Evolutionary conservation across 768 basidiomycete genomes (phyloP).

Genomic region (Amanita exitialis): DNA sequence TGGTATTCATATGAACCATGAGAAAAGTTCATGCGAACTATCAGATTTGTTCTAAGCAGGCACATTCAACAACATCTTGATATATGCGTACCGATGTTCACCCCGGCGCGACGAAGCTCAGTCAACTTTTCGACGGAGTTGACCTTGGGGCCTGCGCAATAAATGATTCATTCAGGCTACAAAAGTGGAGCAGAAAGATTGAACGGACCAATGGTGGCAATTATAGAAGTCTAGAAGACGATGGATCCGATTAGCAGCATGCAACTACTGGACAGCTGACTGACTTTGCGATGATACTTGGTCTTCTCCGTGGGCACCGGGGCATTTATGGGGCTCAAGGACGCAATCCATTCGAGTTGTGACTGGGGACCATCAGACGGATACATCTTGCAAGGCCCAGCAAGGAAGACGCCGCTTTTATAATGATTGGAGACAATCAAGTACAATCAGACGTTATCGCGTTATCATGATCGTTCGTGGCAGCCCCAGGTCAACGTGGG

Average conservation of each 20-base stretch:
- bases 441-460: constrained; percentile 13
- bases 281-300: constrained; percentile 86
- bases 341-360: constrained; percentile 90
- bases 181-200: constrained; percentile 5
- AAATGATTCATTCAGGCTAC: background rate
- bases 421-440: constrained; percentile 9
- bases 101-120: constrained; percentile 81
- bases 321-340: constrained; percentile 63
- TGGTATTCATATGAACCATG: constrained; percentile 99
- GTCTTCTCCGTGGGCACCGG: constrained; percentile 67
- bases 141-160: constrained; percentile 74
- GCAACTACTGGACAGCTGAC: constrained; percentile 13
- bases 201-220: constrained; percentile 88
- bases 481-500: too few species aligned
- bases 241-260: constrained; percentile 5
- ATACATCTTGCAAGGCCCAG: constrained; percentile 31
- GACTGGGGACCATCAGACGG: constrained; percentile 54
- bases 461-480: background rate
- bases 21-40: constrained; percentile 99
- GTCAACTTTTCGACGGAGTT: constrained; percentile 85
- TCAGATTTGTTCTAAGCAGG: background rate
- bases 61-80: constrained; percentile 5
- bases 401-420: constrained; percentile 4
- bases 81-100: constrained; percentile 82
- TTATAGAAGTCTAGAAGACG: constrained; percentile 78